A percentile compares a stretch with the other conserved stretches of the same genome.
Conservation (phyloP, 2,329 filamentous ascomycete genomes). For the Sclerotinia trifoliorum region DNA sequence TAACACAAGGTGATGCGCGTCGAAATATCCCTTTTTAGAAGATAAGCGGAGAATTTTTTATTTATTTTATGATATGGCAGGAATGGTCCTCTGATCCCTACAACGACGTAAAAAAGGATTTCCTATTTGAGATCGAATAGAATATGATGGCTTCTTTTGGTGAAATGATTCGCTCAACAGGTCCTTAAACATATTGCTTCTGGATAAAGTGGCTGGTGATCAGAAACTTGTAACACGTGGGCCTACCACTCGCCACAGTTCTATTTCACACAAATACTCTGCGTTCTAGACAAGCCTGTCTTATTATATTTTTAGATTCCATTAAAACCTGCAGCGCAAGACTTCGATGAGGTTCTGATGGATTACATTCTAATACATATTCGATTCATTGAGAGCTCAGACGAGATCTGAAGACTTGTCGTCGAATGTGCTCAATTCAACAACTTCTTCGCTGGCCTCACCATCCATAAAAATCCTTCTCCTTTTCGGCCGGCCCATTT, state of each 20-base stretch:
- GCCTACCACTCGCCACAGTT: background rate
- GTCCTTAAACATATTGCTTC: too few relatives aligned
- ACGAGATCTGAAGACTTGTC: background rate
- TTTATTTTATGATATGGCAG: too few relatives aligned
- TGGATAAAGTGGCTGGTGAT: background rate
- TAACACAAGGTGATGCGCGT: too few relatives aligned
- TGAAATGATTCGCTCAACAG: background rate
- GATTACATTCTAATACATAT: background rate
- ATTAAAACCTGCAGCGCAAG: too few relatives aligned
- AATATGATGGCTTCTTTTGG: background rate
- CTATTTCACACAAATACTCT: background rate
- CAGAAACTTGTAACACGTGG: background rate
- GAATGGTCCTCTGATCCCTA: background rate
- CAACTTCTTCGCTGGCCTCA: slow-evolving; percentile 14
- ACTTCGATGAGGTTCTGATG: background rate
- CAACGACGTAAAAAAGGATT: background rate
- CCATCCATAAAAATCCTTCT: slow-evolving; percentile 10
- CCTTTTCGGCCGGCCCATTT: slow-evolving; percentile 7
- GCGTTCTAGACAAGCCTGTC: background rate
- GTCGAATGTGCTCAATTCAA: background rate
- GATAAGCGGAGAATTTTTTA: too few relatives aligned
- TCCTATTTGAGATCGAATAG: background rate
- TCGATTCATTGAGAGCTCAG: background rate
- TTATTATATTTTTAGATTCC: too few relatives aligned
- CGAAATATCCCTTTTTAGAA: too few relatives aligned